Percentiles rank a stretch among this genome's conserved stretches.
phyloP scores from a whole-genome alignment of 768 basidiomycete genomes.

The Serendipita sp. region DNA sequence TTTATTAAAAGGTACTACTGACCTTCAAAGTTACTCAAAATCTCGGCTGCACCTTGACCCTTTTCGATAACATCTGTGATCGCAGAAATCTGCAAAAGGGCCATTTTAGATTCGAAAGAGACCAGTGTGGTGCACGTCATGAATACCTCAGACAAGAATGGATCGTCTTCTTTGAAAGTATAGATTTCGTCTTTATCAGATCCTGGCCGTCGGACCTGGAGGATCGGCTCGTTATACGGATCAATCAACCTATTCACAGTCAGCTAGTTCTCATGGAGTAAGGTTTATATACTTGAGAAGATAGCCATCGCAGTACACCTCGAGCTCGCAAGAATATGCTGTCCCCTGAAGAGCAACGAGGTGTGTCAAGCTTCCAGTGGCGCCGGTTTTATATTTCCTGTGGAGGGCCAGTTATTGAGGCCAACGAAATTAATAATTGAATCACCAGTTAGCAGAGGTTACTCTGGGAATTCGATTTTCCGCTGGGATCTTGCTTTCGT shows the following conservation, averaged over 20 bases:
- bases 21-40: constrained; percentile 79
- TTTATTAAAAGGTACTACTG: constrained; percentile 12
- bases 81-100: constrained; percentile 45
- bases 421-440: not conserved
- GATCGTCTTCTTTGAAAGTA: constrained; percentile 69
- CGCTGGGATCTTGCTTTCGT: constrained; percentile 69
- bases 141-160: constrained; percentile 69
- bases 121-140: not conserved
- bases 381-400: constrained; percentile 83
- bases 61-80: constrained; percentile 85
- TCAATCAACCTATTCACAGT: constrained; percentile 45
- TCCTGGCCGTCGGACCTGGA: constrained; percentile 73
- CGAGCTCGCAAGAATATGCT: constrained; percentile 88
- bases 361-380: constrained; percentile 84
- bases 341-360: constrained; percentile 80
- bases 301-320: constrained; percentile 89
- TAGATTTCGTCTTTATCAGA: constrained; percentile 57
- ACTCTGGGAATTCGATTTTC: constrained; percentile 89
- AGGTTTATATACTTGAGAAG: constrained; percentile 38
- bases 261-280: not conserved
- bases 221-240: constrained; percentile 82
- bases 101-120: too few relatives aligned
- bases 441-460: constrained; percentile 72
- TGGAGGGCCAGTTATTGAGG: not conserved
- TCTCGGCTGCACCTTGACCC: constrained; percentile 61